Conservation (phyloP, 495 filamentous ascomycete species). For the Penicillium tannophilum region DNA sequence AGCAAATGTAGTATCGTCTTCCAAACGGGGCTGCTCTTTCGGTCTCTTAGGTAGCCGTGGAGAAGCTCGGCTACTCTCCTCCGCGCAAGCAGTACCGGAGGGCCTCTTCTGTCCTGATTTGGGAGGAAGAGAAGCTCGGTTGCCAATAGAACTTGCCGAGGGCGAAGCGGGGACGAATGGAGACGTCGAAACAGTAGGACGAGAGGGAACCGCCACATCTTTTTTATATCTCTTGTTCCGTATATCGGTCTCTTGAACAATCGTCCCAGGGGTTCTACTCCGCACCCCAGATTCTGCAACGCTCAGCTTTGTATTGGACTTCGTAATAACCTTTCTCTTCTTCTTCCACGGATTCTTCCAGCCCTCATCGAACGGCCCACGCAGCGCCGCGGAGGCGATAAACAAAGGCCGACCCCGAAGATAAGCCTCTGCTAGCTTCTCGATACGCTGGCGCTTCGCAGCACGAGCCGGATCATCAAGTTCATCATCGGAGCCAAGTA, state of each 20-base stretch:
- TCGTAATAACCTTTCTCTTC: conserved; percentile 18
- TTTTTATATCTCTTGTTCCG: conserved; percentile 10
- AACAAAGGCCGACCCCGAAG: conserved; percentile 58
- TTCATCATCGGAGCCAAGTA: conserved; percentile 61
- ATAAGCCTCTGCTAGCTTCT: conserved; percentile 60
- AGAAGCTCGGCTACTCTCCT: not conserved
- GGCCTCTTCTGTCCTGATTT: not conserved
- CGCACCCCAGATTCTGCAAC: not conserved
- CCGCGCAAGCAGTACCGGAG: not conserved
- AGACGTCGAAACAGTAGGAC: not conserved
- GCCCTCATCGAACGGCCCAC: conserved; percentile 62
- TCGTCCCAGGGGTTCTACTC: not conserved
- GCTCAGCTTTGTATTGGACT: not conserved
- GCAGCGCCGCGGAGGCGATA: conserved; percentile 63
- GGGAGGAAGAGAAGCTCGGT: not conserved
- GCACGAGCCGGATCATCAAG: conserved; percentile 47
- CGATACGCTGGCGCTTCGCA: conserved; percentile 58
- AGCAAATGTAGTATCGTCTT: conserved; percentile 10
- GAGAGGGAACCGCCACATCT: conserved; percentile 8
- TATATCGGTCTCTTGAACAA: conserved; percentile 26
- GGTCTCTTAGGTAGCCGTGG: conserved; percentile 7
- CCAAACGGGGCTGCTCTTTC: conserved; percentile 3
- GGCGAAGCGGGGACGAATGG: not conserved
- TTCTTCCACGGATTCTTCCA: conserved; percentile 70
- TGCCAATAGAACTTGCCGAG: not conserved